phyloP scores from a whole-genome alignment of 371 early-diverging fungal species.

The Pancytospora philotis region DNA sequence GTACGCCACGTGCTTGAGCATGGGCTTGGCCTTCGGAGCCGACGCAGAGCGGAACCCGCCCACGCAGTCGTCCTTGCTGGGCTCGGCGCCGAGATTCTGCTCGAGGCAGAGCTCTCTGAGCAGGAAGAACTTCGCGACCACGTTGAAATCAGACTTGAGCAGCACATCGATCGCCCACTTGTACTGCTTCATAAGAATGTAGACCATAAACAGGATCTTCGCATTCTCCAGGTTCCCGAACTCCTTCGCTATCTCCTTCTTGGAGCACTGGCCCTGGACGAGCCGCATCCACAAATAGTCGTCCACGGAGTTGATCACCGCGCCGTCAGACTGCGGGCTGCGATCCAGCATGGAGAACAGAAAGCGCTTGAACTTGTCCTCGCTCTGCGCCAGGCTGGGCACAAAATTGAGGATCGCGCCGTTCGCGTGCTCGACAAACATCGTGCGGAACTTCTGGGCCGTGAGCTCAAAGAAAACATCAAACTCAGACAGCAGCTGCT shows the following conservation, averaged over 20 bases:
- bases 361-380: conserved; percentile 49
- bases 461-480: conserved; percentile 37
- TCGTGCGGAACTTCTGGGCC: conserved; percentile 21
- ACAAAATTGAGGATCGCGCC: conserved; percentile 6
- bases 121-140: conserved; percentile 36
- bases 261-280: neutral
- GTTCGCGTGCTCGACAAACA: conserved; percentile 16
- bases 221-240: conserved; percentile 30
- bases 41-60: neutral
- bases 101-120: conserved; percentile 34
- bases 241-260: conserved; percentile 12
- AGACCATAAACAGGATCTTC: conserved; percentile 32
- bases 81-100: neutral
- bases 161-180: conserved; percentile 30
- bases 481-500: conserved; percentile 30
- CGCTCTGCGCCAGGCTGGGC: neutral
- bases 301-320: conserved; percentile 39
- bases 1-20: neutral
- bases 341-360: conserved; percentile 29
- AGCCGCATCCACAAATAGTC: conserved; percentile 48
- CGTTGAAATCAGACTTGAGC: conserved; percentile 24
- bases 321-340: conserved; percentile 19
- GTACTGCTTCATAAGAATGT: conserved; percentile 40
- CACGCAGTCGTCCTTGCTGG: neutral
- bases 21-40: neutral